A percentile compares a stretch with the other conserved stretches of the same genome.
These are phyloP conservation scores for Edaphochlamys debaryana DNA, from an alignment of 139 green algal genomes.

Conservation along the genomic window DNA sequence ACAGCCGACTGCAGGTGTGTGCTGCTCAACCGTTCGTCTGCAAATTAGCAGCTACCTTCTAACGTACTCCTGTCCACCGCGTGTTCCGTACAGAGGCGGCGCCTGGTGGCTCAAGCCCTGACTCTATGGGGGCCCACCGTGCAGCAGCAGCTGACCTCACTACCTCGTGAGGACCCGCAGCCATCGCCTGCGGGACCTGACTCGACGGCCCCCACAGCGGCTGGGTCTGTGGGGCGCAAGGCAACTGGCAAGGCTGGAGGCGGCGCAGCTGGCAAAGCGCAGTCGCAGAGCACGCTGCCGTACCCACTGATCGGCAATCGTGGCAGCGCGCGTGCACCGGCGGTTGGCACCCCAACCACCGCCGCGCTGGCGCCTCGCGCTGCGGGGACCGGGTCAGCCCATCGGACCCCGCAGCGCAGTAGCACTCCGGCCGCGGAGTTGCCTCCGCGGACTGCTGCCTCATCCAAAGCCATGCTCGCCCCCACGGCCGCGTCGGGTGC, in stretches of 20 bases:
- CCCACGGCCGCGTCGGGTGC: too few relatives aligned
- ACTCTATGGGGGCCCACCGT: constrained; percentile 4
- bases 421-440: too few relatives aligned
- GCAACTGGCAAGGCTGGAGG: too few relatives aligned
- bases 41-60: background rate
- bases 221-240: too few relatives aligned
- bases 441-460: too few relatives aligned
- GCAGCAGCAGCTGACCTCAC: background rate
- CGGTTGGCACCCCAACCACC: background rate
- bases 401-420: too few relatives aligned
- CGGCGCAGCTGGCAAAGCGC: too few relatives aligned
- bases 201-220: background rate
- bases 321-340: background rate
- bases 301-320: too few relatives aligned
- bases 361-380: too few relatives aligned
- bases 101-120: constrained; percentile 5
- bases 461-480: too few relatives aligned
- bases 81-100: background rate
- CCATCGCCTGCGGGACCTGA: background rate
- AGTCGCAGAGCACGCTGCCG: too few relatives aligned
- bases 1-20: constrained; percentile 16
- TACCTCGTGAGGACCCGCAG: background rate
- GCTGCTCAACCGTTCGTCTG: background rate
- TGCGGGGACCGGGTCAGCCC: too few relatives aligned
- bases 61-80: background rate